phyloP scores from a whole-genome alignment of 768 basidiomycete species.

The Dioszegia aurantiaca region DNA sequence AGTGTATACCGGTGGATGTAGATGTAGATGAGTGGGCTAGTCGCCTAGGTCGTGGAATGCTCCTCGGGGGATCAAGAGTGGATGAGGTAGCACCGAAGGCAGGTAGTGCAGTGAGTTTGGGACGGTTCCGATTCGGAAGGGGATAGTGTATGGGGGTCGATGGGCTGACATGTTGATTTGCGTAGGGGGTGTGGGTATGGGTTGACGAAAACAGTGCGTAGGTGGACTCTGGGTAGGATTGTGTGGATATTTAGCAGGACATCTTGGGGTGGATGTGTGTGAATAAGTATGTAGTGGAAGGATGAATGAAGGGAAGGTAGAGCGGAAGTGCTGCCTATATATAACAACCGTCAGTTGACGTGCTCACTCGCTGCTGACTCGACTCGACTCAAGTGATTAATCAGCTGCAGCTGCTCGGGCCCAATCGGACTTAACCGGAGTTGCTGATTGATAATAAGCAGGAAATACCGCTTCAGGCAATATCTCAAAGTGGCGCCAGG shows the following conservation, averaged over 20 bases:
- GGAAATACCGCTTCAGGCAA: background rate
- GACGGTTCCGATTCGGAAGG: constrained; percentile 1
- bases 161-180: constrained; percentile 11
- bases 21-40: background rate
- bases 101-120: background rate
- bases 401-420: constrained; percentile 1
- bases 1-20: background rate
- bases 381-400: constrained; percentile 3
- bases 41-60: constrained; percentile 18
- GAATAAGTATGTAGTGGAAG: background rate
- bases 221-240: constrained; percentile 9
- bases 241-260: constrained; percentile 10
- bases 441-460: constrained; percentile 1
- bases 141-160: constrained; percentile 4
- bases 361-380: background rate
- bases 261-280: background rate
- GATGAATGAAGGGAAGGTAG: background rate
- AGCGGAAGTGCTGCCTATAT: background rate
- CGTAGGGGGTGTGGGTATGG: background rate
- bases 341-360: constrained; percentile 1
- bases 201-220: constrained; percentile 3
- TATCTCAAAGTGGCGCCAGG: too few relatives aligned
- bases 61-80: background rate
- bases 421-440: background rate
- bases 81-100: background rate